Percentiles rank a stretch among this genome's conserved stretches.
Conservation (phyloP, 1,284 basidiomycete genomes). For the Moniliella sp. region DNA sequence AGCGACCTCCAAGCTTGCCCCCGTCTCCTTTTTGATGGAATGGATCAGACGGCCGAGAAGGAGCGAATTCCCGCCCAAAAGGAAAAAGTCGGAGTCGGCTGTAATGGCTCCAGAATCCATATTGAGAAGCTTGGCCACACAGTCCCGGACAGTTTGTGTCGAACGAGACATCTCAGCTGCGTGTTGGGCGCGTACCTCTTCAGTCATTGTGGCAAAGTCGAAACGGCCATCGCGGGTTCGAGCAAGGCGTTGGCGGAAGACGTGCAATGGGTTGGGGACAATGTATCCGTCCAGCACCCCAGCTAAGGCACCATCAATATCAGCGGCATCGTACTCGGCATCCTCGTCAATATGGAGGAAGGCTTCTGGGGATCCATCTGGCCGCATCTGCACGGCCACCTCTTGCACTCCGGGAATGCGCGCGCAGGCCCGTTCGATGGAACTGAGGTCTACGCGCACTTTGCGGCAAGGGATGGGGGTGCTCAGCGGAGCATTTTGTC, state of each 20-base stretch:
- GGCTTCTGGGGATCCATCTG: conserved; percentile 27
- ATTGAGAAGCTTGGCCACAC: conserved; percentile 28
- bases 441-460: conserved; percentile 25
- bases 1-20: conserved; percentile 24
- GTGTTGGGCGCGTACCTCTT: conserved; percentile 28
- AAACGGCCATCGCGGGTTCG: conserved; percentile 20
- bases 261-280: conserved; percentile 30
- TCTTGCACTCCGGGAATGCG: conserved; percentile 30
- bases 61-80: conserved; percentile 30
- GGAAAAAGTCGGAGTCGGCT: conserved; percentile 31
- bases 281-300: conserved; percentile 30
- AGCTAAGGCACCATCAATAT: conserved; percentile 29
- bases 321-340: conserved; percentile 30
- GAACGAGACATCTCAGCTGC: conserved; percentile 26
- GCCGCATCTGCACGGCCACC: conserved; percentile 25
- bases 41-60: conserved; percentile 27
- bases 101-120: conserved; percentile 30
- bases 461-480: conserved; percentile 28
- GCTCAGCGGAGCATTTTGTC: conserved; percentile 27
- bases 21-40: conserved; percentile 30
- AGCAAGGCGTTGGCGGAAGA: conserved; percentile 28
- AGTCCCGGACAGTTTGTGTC: conserved; percentile 24
- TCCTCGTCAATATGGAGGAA: conserved; percentile 32
- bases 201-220: conserved; percentile 31
- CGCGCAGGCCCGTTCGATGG: conserved; percentile 31